phyloP scores from a whole-genome alignment of 2,329 filamentous ascomycete species.

The Calcarisporium arbuscula region DNA sequence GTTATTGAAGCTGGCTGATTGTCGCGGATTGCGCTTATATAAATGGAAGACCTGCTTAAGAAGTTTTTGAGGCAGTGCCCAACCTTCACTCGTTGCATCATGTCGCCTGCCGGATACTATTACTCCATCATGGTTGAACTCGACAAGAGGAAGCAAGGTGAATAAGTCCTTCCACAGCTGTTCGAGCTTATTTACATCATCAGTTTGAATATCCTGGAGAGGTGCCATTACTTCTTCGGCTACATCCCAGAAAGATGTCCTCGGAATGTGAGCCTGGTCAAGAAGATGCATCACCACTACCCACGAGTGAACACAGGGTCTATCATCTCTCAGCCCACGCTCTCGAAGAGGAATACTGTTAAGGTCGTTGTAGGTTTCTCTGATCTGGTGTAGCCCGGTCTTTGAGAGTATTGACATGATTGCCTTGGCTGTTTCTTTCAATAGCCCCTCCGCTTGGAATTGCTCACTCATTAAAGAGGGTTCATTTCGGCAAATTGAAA shows the following conservation, averaged over 20 bases:
- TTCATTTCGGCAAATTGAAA: slow-evolving; percentile 36
- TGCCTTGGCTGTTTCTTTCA: slow-evolving; percentile 35
- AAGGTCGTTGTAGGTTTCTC: slow-evolving; percentile 40
- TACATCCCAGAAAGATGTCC: slow-evolving; percentile 56
- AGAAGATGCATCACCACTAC: slow-evolving; percentile 50
- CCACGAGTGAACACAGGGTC: slow-evolving; percentile 48
- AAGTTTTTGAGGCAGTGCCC: slow-evolving; percentile 51
- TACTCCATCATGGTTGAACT: slow-evolving; percentile 51
- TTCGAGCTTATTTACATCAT: slow-evolving; percentile 46
- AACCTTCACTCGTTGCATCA: slow-evolving; percentile 42
- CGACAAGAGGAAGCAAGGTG: slow-evolving; percentile 52
- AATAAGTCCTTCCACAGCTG: slow-evolving; percentile 53
- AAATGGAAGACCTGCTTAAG: slow-evolving; percentile 51
- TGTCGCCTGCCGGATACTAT: slow-evolving; percentile 29
- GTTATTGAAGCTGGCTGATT: slow-evolving; percentile 57
- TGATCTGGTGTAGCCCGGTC: slow-evolving; percentile 37
- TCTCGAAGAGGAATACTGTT: slow-evolving; percentile 39
- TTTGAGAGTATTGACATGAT: slow-evolving; percentile 34
- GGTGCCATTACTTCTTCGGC: slow-evolving; percentile 36
- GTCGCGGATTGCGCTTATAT: slow-evolving; percentile 48
- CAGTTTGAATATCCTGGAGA: slow-evolving; percentile 22
- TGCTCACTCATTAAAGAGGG: slow-evolving; percentile 24
- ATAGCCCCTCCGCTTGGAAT: slow-evolving; percentile 41
- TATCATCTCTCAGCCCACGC: slow-evolving; percentile 43
- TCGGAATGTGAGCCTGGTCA: slow-evolving; percentile 41